phyloP scores from a whole-genome alignment of 2,329 filamentous ascomycete species.

The Intubia oerlemansii region DNA sequence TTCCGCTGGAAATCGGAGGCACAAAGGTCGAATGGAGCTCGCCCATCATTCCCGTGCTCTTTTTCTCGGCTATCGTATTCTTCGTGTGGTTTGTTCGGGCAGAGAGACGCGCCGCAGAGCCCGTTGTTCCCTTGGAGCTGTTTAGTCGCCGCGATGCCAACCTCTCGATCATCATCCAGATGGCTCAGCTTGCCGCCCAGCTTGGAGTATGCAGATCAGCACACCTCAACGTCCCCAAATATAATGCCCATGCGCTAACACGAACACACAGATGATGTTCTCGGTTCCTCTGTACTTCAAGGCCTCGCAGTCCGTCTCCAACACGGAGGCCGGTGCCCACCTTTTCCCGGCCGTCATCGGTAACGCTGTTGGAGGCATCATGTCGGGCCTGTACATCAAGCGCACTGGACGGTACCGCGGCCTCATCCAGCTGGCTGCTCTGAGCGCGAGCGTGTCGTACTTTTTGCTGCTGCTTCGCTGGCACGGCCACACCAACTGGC shows the following conservation, averaged over 20 bases:
- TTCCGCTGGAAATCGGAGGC: slow-evolving; percentile 20
- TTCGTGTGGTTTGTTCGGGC: slow-evolving; percentile 14
- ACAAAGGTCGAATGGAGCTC: slow-evolving; percentile 17
- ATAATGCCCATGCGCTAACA: background rate
- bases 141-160: slow-evolving; percentile 29
- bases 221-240: too few relatives aligned
- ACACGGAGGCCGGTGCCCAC: slow-evolving; percentile 35
- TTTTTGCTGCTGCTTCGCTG: slow-evolving; percentile 31
- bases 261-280: slow-evolving; percentile 29
- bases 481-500: slow-evolving; percentile 33
- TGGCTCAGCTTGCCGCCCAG: slow-evolving; percentile 34
- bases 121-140: slow-evolving; percentile 35
- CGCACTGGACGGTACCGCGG: slow-evolving; percentile 38
- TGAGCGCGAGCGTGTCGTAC: slow-evolving; percentile 28
- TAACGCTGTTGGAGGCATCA: slow-evolving; percentile 40
- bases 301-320: slow-evolving; percentile 33
- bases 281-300: slow-evolving; percentile 50
- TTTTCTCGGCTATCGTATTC: slow-evolving; percentile 11
- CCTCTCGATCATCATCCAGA: slow-evolving; percentile 27
- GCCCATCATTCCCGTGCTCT: slow-evolving; percentile 13
- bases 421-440: slow-evolving; percentile 26
- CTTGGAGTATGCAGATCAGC: slow-evolving; percentile 22
- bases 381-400: slow-evolving; percentile 35
- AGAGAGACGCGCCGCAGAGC: slow-evolving; percentile 24
- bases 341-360: slow-evolving; percentile 46